Conservation (phyloP, 2,329 filamentous ascomycete species). For the Lasiodiplodia citricola region DNA sequence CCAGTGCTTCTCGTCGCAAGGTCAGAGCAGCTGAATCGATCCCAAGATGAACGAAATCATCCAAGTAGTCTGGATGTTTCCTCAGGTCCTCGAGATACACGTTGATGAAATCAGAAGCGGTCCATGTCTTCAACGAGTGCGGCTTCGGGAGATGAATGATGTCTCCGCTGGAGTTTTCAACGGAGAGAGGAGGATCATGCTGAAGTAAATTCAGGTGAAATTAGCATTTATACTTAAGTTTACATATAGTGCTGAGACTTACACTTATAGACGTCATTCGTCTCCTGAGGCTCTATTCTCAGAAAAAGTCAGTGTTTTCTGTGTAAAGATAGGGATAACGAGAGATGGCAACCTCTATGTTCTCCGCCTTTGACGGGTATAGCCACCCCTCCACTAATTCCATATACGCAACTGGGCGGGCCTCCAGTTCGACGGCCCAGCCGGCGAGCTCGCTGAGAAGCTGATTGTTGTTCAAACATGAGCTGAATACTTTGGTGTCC, state of each 20-base stretch:
- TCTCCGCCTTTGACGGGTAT: neutral
- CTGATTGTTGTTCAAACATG: accelerated
- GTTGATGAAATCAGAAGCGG: neutral
- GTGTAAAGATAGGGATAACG: no score
- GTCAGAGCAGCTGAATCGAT: neutral
- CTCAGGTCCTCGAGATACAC: neutral
- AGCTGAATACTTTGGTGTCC: neutral
- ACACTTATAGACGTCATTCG: no score
- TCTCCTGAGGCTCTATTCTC: no score
- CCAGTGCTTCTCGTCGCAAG: neutral
- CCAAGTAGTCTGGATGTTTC: neutral
- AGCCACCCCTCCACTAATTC: neutral
- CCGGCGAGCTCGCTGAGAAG: neutral
- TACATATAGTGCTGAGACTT: no score
- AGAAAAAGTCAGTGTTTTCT: no score
- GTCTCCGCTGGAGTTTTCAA: neutral
- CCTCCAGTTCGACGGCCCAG: neutral
- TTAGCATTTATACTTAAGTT: no score
- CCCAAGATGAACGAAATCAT: accelerated
- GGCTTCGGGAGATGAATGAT: accelerated
- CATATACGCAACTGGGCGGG: neutral
- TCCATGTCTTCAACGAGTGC: neutral
- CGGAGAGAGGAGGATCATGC: accelerated
- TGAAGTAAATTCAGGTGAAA: no score
- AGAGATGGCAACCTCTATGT: neutral